A percentile compares a stretch with the other conserved stretches of the same genome.
These are phyloP conservation scores for Cyberlindnera americana DNA, from an alignment of 805 yeast species.

Conservation along the genomic window DNA sequence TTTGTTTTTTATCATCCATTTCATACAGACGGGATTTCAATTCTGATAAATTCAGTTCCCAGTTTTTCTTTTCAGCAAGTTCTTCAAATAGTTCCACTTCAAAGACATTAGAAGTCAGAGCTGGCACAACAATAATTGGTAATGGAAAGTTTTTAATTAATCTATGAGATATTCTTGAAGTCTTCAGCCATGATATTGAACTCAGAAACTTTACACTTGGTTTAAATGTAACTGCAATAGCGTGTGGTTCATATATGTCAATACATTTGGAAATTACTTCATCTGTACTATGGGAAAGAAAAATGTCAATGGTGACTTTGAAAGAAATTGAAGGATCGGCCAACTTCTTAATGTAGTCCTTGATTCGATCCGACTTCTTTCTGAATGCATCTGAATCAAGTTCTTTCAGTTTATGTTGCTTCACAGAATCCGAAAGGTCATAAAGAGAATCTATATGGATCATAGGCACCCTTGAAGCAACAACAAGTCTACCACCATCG, in stretches of 20 bases:
- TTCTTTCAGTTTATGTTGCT: background rate
- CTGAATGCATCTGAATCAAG: constrained; percentile 7
- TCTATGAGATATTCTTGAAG: constrained; percentile 61
- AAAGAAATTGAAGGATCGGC: constrained; percentile 31
- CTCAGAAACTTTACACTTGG: constrained; percentile 42
- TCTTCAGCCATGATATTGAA: constrained; percentile 49
- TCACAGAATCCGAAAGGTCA: background rate
- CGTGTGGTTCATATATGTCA: constrained; percentile 56
- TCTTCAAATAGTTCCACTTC: constrained; percentile 41
- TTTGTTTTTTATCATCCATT: constrained; percentile 8
- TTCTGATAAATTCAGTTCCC: constrained; percentile 5
- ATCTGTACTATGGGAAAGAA: constrained; percentile 49
- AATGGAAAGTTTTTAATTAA: constrained; percentile 60
- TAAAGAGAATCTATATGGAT: constrained; percentile 4
- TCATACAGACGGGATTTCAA: constrained; percentile 11
- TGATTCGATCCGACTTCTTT: constrained; percentile 4
- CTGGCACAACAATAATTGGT: constrained; percentile 67
- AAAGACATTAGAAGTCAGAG: constrained; percentile 51
- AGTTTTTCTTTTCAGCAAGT: constrained; percentile 20
- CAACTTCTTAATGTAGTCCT: constrained; percentile 38
- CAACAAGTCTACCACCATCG: constrained; percentile 64
- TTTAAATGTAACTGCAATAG: constrained; percentile 54
- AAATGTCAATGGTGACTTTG: constrained; percentile 57
- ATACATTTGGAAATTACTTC: constrained; percentile 57
- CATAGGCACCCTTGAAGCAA: constrained; percentile 49